Conservation (phyloP, 2,329 filamentous ascomycete species). For the Cladophialophora chaetospira region DNA sequence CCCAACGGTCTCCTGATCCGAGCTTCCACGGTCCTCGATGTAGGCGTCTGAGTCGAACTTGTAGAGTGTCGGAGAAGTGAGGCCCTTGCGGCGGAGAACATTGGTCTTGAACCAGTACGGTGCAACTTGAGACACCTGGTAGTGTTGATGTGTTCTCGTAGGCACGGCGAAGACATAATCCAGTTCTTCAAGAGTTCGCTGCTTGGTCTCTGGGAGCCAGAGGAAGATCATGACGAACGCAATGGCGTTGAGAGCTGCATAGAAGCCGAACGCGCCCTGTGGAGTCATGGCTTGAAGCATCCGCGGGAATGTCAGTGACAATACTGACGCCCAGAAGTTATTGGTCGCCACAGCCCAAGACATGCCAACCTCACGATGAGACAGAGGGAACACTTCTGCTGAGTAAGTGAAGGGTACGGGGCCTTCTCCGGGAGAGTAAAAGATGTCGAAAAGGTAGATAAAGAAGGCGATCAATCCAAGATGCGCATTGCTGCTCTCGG, state of each 20-base stretch:
- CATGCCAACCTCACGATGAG: slow-evolving; percentile 59
- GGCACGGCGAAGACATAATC: slow-evolving; percentile 63
- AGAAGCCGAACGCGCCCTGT: slow-evolving; percentile 60
- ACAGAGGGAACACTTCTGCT: slow-evolving; percentile 66
- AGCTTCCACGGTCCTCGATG: not conserved
- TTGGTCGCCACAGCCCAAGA: slow-evolving; percentile 49
- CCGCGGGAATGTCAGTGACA: slow-evolving; percentile 54
- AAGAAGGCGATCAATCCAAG: slow-evolving; percentile 47
- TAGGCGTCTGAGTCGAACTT: slow-evolving; percentile 44
- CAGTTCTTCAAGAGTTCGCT: slow-evolving; percentile 56
- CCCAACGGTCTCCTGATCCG: not conserved
- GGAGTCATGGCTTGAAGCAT: slow-evolving; percentile 52
- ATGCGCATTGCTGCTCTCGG: slow-evolving; percentile 41
- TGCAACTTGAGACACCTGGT: slow-evolving; percentile 58
- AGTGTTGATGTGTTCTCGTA: slow-evolving; percentile 58
- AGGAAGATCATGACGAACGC: slow-evolving; percentile 67
- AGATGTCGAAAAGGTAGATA: slow-evolving; percentile 48
- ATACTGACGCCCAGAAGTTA: slow-evolving; percentile 52
- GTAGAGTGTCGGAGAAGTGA: slow-evolving; percentile 54
- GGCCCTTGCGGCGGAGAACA: slow-evolving; percentile 54
- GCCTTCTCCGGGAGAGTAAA: slow-evolving; percentile 61
- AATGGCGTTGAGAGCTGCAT: slow-evolving; percentile 58
- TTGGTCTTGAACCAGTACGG: slow-evolving; percentile 65
- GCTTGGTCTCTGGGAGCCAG: slow-evolving; percentile 59
- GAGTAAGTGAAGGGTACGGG: slow-evolving; percentile 68